Percentiles rank a stretch among this genome's conserved stretches.
phyloP scores from a whole-genome alignment of 2,329 filamentous ascomycete genomes.

The Cyclaneusma minus region DNA sequence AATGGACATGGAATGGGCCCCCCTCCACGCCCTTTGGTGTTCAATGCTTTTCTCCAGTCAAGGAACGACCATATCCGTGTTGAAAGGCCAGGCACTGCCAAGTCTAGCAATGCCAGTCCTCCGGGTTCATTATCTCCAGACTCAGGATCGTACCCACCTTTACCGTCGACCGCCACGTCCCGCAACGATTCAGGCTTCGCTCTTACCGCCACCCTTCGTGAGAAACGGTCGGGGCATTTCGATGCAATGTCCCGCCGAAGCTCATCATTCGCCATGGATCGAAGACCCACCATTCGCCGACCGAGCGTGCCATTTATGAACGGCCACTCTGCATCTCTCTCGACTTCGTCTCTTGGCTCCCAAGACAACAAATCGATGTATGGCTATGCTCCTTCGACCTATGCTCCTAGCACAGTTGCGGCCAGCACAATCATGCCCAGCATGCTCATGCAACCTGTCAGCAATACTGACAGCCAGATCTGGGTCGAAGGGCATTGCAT shows the following conservation, averaged over 20 bases:
- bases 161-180: conserved; percentile 61
- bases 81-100: conserved; percentile 67
- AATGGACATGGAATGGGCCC: too few relatives aligned
- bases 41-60: conserved; percentile 80
- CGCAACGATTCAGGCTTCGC: conserved; percentile 86
- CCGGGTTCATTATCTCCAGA: conserved; percentile 58
- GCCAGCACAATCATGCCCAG: conserved; percentile 79
- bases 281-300: conserved; percentile 48
- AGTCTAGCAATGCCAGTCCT: conserved; percentile 44
- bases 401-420: conserved; percentile 72
- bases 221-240: conserved; percentile 91
- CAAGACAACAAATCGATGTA: conserved; percentile 23
- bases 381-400: conserved; percentile 68
- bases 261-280: conserved; percentile 79
- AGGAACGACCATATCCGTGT: conserved; percentile 48
- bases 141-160: conserved; percentile 60
- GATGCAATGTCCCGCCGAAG: conserved; percentile 62
- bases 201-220: conserved; percentile 68
- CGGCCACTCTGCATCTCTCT: conserved; percentile 47
- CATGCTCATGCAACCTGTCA: conserved; percentile 64
- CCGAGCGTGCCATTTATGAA: conserved; percentile 62
- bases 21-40: conserved; percentile 48
- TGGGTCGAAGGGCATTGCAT: conserved; percentile 82
- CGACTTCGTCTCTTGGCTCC: conserved; percentile 41
- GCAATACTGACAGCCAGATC: conserved; percentile 62